These are phyloP conservation scores for Porcisia deanei DNA, from an alignment of 208 protist genomes.

Conservation along the genomic window DNA sequence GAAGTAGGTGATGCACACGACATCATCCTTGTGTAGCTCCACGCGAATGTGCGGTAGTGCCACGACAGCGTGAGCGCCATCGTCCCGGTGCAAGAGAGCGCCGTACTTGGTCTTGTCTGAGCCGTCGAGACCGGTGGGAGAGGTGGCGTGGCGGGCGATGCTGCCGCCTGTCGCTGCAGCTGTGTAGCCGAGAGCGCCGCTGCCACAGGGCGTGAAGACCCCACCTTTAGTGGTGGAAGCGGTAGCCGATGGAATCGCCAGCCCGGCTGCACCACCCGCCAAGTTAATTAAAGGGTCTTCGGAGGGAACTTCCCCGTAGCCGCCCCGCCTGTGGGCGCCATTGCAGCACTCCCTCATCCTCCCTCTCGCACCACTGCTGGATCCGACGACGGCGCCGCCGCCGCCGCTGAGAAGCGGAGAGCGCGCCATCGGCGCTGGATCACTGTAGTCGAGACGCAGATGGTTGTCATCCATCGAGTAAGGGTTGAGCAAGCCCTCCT, in stretches of 20 bases:
- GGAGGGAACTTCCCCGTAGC: constrained; percentile 6
- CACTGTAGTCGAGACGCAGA: background rate
- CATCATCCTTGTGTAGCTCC: constrained; percentile 42
- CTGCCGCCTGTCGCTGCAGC: background rate
- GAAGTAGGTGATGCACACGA: constrained; percentile 76
- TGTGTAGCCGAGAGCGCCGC: background rate
- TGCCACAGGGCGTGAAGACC: background rate
- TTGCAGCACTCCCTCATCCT: background rate
- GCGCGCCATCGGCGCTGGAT: background rate
- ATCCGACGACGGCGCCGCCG: background rate
- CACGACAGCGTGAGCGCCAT: constrained; percentile 11
- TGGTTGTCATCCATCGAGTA: constrained; percentile 1
- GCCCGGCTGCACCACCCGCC: background rate
- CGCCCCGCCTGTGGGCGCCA: background rate
- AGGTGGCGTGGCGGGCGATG: background rate
- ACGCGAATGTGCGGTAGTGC: constrained; percentile 11
- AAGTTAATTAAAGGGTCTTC: background rate
- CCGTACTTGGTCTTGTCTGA: constrained; percentile 46
- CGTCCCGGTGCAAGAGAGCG: constrained; percentile 35
- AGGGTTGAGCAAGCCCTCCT: constrained; percentile 19
- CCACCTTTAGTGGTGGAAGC: background rate
- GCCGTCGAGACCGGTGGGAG: constrained; percentile 3
- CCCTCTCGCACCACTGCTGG: background rate
- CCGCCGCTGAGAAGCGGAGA: constrained; percentile 20
- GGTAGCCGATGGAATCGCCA: background rate